Conservation (phyloP, 2,329 filamentous ascomycete genomes). For the Penicillium polonicum region DNA sequence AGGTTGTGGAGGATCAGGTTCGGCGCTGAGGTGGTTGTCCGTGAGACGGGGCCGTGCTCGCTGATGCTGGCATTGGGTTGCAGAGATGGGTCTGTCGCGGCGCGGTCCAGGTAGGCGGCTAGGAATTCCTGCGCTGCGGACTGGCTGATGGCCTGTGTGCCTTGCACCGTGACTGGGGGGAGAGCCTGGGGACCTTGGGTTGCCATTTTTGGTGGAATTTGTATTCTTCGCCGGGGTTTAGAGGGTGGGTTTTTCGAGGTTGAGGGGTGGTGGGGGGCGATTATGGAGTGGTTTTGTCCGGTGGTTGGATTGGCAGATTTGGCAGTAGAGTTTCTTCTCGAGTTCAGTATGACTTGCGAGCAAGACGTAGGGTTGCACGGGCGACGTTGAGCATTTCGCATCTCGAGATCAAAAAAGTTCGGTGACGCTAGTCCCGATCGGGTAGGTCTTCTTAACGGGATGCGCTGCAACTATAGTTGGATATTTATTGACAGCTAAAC, state of each 20-base stretch:
- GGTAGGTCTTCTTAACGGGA: conserved; percentile 12
- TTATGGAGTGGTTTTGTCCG: not conserved
- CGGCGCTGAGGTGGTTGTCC: conserved; percentile 41
- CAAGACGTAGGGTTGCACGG: not conserved
- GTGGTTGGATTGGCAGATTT: not conserved
- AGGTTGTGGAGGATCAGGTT: conserved; percentile 47
- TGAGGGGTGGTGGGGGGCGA: not conserved
- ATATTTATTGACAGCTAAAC: conserved; percentile 3
- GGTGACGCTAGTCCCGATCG: conserved; percentile 24
- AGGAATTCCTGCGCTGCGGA: conserved; percentile 44
- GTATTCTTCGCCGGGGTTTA: not conserved
- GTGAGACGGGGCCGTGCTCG: conserved; percentile 44
- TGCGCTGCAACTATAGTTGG: not conserved
- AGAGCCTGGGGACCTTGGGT: conserved; percentile 38
- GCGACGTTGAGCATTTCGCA: conserved; percentile 11
- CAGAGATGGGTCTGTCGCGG: conserved; percentile 42
- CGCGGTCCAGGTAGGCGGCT: conserved; percentile 44
- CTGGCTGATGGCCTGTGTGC: conserved; percentile 37
- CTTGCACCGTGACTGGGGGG: conserved; percentile 40
- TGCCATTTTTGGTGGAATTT: conserved; percentile 34
- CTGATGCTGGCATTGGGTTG: conserved; percentile 47
- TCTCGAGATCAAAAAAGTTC: conserved; percentile 25
- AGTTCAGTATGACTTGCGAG: not conserved
- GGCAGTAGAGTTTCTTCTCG: not conserved
- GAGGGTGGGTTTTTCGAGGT: not conserved